Evolutionary conservation across 2,329 filamentous ascomycete species (phyloP).

Genomic region (Aspergillus bombycis): DNA sequence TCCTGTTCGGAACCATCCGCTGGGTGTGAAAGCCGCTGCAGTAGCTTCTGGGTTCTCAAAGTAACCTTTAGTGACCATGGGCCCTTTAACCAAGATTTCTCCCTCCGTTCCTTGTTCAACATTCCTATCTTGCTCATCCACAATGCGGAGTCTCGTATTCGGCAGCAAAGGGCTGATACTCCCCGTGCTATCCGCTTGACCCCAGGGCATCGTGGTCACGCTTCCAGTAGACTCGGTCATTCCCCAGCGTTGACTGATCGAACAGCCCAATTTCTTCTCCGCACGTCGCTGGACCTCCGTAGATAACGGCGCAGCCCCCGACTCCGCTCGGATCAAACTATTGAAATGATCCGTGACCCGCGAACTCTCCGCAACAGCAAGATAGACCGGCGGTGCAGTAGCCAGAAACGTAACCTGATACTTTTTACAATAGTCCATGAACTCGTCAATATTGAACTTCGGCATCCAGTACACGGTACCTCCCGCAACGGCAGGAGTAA

Average conservation of each 20-base stretch:
- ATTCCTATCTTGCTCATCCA: slow-evolving; percentile 13
- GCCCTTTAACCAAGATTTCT: slow-evolving; percentile 19
- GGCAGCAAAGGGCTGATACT: slow-evolving; percentile 20
- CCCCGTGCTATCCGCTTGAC: slow-evolving; percentile 16
- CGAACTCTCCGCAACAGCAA: slow-evolving; percentile 61
- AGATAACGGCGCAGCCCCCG: slow-evolving; percentile 62
- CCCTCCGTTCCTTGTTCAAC: slow-evolving; percentile 14
- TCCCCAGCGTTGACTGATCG: slow-evolving; percentile 20
- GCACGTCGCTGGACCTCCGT: slow-evolving; percentile 57
- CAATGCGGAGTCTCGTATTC: slow-evolving; percentile 17
- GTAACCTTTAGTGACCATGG: slow-evolving; percentile 19
- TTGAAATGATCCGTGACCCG: slow-evolving; percentile 61
- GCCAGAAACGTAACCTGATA: slow-evolving; percentile 60
- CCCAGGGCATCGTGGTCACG: slow-evolving; percentile 21
- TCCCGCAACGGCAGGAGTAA: slow-evolving; percentile 51
- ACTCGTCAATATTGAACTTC: slow-evolving; percentile 59
- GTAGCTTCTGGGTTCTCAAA: slow-evolving; percentile 19
- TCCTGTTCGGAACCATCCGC: slow-evolving; percentile 20
- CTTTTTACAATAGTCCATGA: slow-evolving; percentile 56
- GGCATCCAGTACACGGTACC: slow-evolving; percentile 65
- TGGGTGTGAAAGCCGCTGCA: slow-evolving; percentile 12
- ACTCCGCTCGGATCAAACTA: slow-evolving; percentile 50
- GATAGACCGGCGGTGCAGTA: slow-evolving; percentile 64
- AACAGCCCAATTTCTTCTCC: slow-evolving; percentile 51
- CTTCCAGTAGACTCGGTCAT: slow-evolving; percentile 22